Percentiles rank a stretch among this genome's conserved stretches.
Evolutionary conservation across 2,329 filamentous ascomycete species (phyloP).

Genomic region (Calonectria leucothoes): DNA sequence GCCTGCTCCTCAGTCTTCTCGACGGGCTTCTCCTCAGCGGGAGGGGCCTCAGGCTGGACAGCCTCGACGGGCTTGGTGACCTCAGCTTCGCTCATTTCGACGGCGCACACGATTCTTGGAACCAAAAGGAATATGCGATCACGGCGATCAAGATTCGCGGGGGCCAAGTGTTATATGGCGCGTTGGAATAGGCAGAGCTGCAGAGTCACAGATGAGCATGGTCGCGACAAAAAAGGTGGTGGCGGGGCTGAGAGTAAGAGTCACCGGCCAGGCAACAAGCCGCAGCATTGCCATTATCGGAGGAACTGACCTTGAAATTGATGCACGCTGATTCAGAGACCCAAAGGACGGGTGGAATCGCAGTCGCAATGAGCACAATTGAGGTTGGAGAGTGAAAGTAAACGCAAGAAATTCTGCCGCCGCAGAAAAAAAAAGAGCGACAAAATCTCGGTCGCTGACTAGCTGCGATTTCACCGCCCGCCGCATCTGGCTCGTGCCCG

Average conservation of each 20-base stretch:
- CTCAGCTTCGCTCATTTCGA: slow-evolving; percentile 54
- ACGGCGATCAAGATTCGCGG: slow-evolving; percentile 10
- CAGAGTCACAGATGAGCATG: slow-evolving; percentile 29
- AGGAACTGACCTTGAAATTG: slow-evolving; percentile 25
- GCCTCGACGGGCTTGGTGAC: slow-evolving; percentile 54
- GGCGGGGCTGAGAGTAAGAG: slow-evolving; percentile 43
- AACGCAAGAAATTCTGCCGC: slow-evolving; percentile 42
- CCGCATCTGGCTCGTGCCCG: slow-evolving; percentile 35
- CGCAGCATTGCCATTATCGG: slow-evolving; percentile 5
- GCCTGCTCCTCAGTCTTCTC: slow-evolving; percentile 41
- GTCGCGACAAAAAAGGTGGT: slow-evolving; percentile 41
- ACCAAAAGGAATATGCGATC: slow-evolving; percentile 23
- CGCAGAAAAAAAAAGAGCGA: slow-evolving; percentile 37
- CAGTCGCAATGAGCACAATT: slow-evolving; percentile 18
- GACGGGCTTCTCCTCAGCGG: slow-evolving; percentile 44
- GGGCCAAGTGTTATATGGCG: slow-evolving; percentile 6
- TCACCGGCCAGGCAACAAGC: slow-evolving; percentile 35
- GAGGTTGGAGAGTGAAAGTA: slow-evolving; percentile 21
- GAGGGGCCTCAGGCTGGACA: slow-evolving; percentile 39
- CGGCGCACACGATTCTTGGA: slow-evolving; percentile 20
- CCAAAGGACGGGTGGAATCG: not conserved
- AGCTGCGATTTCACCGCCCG: slow-evolving; percentile 46
- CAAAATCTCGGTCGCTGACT: slow-evolving; percentile 32
- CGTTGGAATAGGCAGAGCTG: slow-evolving; percentile 20
- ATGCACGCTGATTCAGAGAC: not conserved